Conservation (phyloP, 2,329 filamentous ascomycete species). For the Fonsecaea pedrosoi region DNA sequence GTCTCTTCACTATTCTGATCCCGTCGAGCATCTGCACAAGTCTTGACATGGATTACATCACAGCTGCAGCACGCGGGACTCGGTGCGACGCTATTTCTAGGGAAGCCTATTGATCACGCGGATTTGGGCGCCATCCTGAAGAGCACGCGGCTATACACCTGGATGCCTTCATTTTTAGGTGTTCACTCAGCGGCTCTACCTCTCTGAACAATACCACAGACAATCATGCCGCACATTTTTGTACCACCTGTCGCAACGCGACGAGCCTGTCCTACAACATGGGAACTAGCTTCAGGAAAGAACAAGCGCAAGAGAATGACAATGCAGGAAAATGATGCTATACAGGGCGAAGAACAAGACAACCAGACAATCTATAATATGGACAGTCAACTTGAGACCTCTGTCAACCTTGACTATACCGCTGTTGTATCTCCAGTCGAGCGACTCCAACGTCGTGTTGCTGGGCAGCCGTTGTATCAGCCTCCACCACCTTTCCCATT, state of each 20-base stretch:
- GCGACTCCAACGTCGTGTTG: conserved; percentile 52
- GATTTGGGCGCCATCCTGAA: background rate
- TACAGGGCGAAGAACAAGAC: conserved; percentile 21
- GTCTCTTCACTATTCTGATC: background rate
- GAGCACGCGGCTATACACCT: background rate
- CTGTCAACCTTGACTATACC: conserved; percentile 30
- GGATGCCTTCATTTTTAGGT: background rate
- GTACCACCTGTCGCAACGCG: conserved; percentile 10
- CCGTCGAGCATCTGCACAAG: background rate
- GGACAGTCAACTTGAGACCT: background rate
- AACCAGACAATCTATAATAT: background rate
- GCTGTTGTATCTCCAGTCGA: conserved; percentile 49
- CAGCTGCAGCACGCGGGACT: background rate
- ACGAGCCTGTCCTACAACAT: background rate
- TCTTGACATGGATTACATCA: background rate
- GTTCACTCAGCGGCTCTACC: background rate
- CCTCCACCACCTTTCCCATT: conserved; percentile 51
- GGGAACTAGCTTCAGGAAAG: background rate
- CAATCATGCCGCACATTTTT: conserved; percentile 19
- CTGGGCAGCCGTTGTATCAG: conserved; percentile 48
- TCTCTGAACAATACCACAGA: background rate
- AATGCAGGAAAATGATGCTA: conserved; percentile 39
- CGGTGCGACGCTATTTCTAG: background rate
- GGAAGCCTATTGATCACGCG: background rate
- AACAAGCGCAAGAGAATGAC: conserved; percentile 45